Evolutionary conservation across 1,284 basidiomycete genomes (phyloP).

Genomic region (Malassezia brasiliensis): DNA sequence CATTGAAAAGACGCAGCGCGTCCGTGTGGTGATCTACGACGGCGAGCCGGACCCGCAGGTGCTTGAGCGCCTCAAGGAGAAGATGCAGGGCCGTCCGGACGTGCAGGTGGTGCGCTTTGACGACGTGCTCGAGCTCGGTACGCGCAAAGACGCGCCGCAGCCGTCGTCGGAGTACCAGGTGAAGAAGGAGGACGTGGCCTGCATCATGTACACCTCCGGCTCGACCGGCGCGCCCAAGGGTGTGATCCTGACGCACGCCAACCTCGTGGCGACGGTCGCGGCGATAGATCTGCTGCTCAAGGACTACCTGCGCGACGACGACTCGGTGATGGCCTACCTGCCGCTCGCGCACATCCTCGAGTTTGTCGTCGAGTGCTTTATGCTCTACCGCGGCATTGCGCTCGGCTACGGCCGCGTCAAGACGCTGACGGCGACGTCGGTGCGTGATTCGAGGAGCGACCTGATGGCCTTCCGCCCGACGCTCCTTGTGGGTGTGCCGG

Average conservation of each 20-base stretch:
- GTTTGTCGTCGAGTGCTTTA: slow-evolving; percentile 58
- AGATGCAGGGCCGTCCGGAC: slow-evolving; percentile 28
- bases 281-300: slow-evolving; percentile 67
- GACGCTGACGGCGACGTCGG: slow-evolving; percentile 85
- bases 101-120: slow-evolving; percentile 27
- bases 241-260: slow-evolving; percentile 76
- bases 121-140: slow-evolving; percentile 51
- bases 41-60: slow-evolving; percentile 51
- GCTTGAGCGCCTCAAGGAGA: slow-evolving; percentile 43
- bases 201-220: slow-evolving; percentile 97
- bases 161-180: too few species aligned
- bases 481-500: slow-evolving; percentile 83
- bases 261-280: slow-evolving; percentile 75
- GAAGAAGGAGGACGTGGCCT: slow-evolving; percentile 54
- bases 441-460: slow-evolving; percentile 82
- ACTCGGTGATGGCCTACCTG: slow-evolving; percentile 78
- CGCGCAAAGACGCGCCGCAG: background rate
- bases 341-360: slow-evolving; percentile 85
- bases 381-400: slow-evolving; percentile 56
- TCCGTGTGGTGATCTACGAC: slow-evolving; percentile 78
- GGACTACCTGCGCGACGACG: slow-evolving; percentile 61
- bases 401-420: slow-evolving; percentile 85
- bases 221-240: slow-evolving; percentile 87
- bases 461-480: slow-evolving; percentile 69
- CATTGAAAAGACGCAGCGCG: slow-evolving; percentile 51